Conservation (phyloP, 2,329 filamentous ascomycete genomes). For the Leptographium flavum region DNA sequence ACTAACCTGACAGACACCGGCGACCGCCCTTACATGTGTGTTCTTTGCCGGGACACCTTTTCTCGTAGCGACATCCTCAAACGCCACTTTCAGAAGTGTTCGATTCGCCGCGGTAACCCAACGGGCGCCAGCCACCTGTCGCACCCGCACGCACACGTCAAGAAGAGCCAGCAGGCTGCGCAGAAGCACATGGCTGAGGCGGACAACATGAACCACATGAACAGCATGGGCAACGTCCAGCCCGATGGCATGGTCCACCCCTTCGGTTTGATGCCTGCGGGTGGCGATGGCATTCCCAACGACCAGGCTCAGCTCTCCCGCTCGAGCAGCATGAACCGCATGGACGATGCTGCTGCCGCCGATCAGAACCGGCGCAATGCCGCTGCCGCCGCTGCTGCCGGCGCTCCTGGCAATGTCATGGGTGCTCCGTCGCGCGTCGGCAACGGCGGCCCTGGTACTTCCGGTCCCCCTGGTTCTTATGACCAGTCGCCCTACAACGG, state of each 20-base stretch:
- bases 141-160: conserved; percentile 78
- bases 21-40: conserved; percentile 95
- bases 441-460: conserved; percentile 6
- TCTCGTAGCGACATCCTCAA: conserved; percentile 96
- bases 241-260: conserved; percentile 37
- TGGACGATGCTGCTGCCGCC: conserved; percentile 32
- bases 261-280: conserved; percentile 27
- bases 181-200: conserved; percentile 40
- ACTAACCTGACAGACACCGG: conserved; percentile 58
- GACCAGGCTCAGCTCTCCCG: conserved; percentile 49
- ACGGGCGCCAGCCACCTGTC: conserved; percentile 90
- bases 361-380: conserved; percentile 45
- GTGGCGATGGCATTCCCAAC: conserved; percentile 43
- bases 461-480: conserved; percentile 14
- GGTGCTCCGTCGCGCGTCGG: conserved; percentile 5
- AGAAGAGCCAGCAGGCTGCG: conserved; percentile 49
- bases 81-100: conserved; percentile 98
- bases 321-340: conserved; percentile 44
- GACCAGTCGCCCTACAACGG: conserved; percentile 39
- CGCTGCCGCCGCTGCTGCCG: conserved; percentile 13
- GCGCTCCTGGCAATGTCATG: conserved; percentile 5
- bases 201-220: conserved; percentile 44
- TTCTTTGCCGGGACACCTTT: conserved; percentile 94
- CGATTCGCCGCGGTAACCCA: conserved; percentile 87
- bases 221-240: conserved; percentile 44